These are phyloP conservation scores for Hyphopichia homilentoma DNA, from an alignment of 805 yeast genomes.

Conservation along the genomic window DNA sequence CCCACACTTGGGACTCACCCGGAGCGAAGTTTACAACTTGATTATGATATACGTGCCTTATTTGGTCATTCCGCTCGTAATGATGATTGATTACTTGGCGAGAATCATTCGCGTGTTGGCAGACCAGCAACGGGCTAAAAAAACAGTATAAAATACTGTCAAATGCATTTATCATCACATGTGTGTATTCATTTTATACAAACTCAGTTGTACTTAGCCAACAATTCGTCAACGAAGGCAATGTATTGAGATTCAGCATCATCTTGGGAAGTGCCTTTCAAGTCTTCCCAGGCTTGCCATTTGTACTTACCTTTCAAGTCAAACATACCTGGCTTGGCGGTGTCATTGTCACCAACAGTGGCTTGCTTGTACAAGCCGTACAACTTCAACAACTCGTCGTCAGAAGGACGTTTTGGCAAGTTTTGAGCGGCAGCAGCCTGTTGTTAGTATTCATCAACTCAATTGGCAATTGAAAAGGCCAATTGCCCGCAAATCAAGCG, in stretches of 20 bases:
- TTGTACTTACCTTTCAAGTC: conserved; percentile 94
- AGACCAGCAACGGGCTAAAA: too few relatives aligned
- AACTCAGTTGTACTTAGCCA: conserved; percentile 37
- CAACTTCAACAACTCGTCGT: conserved; percentile 80
- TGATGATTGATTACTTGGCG: conserved; percentile 48
- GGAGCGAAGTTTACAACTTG: conserved; percentile 39
- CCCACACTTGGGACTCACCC: conserved; percentile 34
- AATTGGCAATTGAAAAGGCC: background rate
- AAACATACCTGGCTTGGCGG: conserved; percentile 85
- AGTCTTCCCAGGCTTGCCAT: conserved; percentile 94
- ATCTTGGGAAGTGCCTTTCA: conserved; percentile 80
- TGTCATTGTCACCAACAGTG: conserved; percentile 88
- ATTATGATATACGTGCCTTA: conserved; percentile 66
- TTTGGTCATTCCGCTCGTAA: conserved; percentile 55
- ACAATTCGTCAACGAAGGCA: conserved; percentile 60
- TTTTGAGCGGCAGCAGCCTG: conserved; percentile 79
- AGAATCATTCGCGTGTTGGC: too few relatives aligned
- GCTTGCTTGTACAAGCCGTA: conserved; percentile 97
- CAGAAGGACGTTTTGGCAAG: conserved; percentile 72
- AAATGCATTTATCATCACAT: too few relatives aligned
- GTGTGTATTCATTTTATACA: conserved; percentile 1
- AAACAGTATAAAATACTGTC: too few relatives aligned
- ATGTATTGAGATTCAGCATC: conserved; percentile 87
- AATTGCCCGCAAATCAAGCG: conserved; percentile 1
- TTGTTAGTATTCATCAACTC: conserved; percentile 5